These are phyloP conservation scores for Rosa lucieae DNA, from an alignment of 306 rosid species.

Conservation along the genomic window DNA sequence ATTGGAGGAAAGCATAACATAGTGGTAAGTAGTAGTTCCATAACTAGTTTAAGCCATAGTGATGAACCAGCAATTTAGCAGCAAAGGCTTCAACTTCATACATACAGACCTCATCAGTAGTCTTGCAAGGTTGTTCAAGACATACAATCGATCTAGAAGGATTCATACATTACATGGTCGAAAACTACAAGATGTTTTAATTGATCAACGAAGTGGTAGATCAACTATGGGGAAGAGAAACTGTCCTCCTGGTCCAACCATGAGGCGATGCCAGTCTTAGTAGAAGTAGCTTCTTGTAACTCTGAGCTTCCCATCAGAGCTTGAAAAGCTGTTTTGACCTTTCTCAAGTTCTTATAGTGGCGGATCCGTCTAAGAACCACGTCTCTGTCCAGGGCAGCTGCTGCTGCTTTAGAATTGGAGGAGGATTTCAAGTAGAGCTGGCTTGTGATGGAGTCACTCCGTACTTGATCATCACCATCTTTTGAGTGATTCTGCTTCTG, in stretches of 20 bases:
- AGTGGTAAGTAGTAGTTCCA: not conserved
- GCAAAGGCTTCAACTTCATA: not conserved
- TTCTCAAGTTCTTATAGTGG: constrained; percentile 50
- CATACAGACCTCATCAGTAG: not conserved
- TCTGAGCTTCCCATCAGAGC: constrained; percentile 30
- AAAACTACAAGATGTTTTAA: not conserved
- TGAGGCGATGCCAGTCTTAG: constrained; percentile 1
- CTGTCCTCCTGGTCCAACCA: constrained; percentile 55
- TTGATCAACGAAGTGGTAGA: not conserved
- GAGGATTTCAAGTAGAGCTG: constrained; percentile 52
- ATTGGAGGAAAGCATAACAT: constrained; percentile 1
- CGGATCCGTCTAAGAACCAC: constrained; percentile 65
- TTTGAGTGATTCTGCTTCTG: constrained; percentile 25
- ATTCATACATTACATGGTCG: not conserved
- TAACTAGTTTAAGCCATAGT: not conserved
- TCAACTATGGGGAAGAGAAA: constrained; percentile 53
- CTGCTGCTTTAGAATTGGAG: constrained; percentile 27
- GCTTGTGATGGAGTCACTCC: constrained; percentile 38
- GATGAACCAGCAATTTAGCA: not conserved
- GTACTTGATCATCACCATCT: constrained; percentile 11
- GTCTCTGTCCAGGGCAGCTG: constrained; percentile 53
- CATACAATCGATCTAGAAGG: not conserved
- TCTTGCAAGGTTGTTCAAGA: not conserved
- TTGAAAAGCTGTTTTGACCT: constrained; percentile 45
- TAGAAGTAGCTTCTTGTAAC: constrained; percentile 15